phyloP scores from a whole-genome alignment of 768 basidiomycete genomes.

The Hirschioporus abietinus region DNA sequence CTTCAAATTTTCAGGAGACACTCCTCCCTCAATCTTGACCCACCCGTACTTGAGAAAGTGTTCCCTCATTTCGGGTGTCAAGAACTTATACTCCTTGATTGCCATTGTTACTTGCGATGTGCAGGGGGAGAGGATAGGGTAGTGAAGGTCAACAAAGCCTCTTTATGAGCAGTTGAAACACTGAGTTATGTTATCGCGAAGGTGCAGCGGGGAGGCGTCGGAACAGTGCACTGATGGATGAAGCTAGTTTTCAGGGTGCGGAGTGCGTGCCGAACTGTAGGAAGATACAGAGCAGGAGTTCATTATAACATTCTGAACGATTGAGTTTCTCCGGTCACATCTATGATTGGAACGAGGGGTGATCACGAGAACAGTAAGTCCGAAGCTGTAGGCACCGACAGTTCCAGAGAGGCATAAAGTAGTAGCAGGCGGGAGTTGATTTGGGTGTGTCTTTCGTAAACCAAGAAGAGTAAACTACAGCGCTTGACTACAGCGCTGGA shows the following conservation, averaged over 20 bases:
- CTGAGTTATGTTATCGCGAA: background rate
- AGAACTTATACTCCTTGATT: slow-evolving; percentile 31
- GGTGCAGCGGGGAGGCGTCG: background rate
- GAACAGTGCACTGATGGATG: background rate
- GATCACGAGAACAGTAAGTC: background rate
- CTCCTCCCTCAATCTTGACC: slow-evolving; percentile 46
- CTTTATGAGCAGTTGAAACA: too few relatives aligned
- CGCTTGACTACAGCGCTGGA: too few relatives aligned
- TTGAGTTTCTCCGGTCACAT: background rate
- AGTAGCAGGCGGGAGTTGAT: too few relatives aligned
- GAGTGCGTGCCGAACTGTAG: background rate
- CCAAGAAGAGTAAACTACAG: too few relatives aligned
- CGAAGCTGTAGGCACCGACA: too few relatives aligned
- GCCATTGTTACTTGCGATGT: slow-evolving; percentile 6
- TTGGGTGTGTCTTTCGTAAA: background rate
- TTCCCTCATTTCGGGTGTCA: slow-evolving; percentile 40
- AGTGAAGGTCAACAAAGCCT: background rate
- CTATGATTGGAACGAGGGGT: background rate
- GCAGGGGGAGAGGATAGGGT: background rate
- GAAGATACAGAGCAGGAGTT: background rate
- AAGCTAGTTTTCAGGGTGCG: background rate
- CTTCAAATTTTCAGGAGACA: slow-evolving; percentile 44
- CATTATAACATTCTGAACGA: background rate
- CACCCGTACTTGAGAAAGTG: slow-evolving; percentile 55
- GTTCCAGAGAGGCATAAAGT: too few relatives aligned